Evolutionary conservation across 208 protist species (phyloP).

Genomic region (Acanthamoeba culbertsoni): DNA sequence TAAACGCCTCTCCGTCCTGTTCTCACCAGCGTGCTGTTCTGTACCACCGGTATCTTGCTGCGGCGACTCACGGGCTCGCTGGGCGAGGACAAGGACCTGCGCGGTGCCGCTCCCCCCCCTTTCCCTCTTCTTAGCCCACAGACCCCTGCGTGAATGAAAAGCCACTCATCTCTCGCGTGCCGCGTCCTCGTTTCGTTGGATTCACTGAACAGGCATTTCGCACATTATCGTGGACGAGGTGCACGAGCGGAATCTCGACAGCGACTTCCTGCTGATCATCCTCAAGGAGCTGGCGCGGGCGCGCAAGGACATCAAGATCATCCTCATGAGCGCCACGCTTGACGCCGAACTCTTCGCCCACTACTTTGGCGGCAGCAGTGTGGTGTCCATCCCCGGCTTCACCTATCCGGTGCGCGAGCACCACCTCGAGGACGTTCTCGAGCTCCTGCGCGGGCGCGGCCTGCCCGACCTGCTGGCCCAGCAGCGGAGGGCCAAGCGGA

Average conservation of each 20-base stretch:
- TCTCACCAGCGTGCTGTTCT: constrained; percentile 77
- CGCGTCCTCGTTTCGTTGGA: background rate
- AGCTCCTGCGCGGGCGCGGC: background rate
- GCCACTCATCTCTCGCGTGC: too few relatives aligned
- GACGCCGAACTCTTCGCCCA: constrained; percentile 71
- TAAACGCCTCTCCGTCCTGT: too few relatives aligned
- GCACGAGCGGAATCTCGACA: constrained; percentile 72
- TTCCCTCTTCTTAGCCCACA: too few relatives aligned
- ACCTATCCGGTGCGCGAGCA: background rate
- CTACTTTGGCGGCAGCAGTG: constrained; percentile 68
- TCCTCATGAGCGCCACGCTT: constrained; percentile 84
- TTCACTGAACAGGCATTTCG: background rate
- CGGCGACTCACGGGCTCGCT: constrained; percentile 50
- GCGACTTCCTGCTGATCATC: constrained; percentile 79
- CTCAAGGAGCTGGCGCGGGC: constrained; percentile 69
- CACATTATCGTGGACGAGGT: constrained; percentile 75
- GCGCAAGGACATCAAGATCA: constrained; percentile 78
- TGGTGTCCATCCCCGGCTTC: constrained; percentile 12
- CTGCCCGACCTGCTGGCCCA: background rate
- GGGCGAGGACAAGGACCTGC: background rate
- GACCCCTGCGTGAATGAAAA: too few relatives aligned
- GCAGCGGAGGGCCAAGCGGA: background rate
- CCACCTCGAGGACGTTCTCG: background rate
- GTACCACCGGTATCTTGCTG: constrained; percentile 79
- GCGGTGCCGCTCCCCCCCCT: background rate